phyloP scores from a whole-genome alignment of 2,329 filamentous ascomycete species.

The Colletotrichum magnum region DNA sequence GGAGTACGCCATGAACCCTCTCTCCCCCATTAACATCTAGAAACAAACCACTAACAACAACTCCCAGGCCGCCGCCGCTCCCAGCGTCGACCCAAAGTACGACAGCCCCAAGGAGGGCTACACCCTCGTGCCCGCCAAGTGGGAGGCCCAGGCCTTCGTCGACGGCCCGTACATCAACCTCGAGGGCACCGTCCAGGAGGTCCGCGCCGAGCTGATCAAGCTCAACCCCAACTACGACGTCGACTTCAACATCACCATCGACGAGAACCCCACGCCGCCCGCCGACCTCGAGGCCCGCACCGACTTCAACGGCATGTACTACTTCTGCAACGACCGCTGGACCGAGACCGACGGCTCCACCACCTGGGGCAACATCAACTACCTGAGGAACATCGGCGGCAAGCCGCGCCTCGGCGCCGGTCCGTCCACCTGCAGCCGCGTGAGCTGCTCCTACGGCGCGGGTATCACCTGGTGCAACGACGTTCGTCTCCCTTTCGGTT shows the following conservation, averaged over 20 bases:
- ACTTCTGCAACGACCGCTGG: background rate
- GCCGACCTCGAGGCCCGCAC: conserved; percentile 12
- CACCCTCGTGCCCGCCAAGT: conserved; percentile 6
- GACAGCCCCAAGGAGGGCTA: background rate
- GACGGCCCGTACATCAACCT: conserved; percentile 7
- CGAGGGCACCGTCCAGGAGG: conserved; percentile 10
- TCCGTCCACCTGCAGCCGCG: conserved; percentile 39
- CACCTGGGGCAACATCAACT: conserved; percentile 33
- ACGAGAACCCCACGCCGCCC: background rate
- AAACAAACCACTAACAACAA: background rate
- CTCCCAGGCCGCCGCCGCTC: background rate
- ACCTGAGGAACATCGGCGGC: conserved; percentile 39
- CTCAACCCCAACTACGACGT: conserved; percentile 18
- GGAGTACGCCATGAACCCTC: background rate
- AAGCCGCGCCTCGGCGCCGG: conserved; percentile 36
- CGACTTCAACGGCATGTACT: conserved; percentile 3
- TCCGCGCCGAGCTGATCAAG: background rate
- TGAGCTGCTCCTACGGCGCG: conserved; percentile 41
- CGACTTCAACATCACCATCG: conserved; percentile 5
- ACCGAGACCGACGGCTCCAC: background rate
- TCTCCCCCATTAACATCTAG: background rate
- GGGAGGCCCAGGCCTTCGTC: conserved; percentile 39
- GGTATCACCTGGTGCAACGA: conserved; percentile 46
- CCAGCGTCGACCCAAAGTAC: background rate
- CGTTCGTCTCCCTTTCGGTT: conserved; percentile 23